phyloP scores from a whole-genome alignment of 2,329 filamentous ascomycete species.

The Fusarium setosum region DNA sequence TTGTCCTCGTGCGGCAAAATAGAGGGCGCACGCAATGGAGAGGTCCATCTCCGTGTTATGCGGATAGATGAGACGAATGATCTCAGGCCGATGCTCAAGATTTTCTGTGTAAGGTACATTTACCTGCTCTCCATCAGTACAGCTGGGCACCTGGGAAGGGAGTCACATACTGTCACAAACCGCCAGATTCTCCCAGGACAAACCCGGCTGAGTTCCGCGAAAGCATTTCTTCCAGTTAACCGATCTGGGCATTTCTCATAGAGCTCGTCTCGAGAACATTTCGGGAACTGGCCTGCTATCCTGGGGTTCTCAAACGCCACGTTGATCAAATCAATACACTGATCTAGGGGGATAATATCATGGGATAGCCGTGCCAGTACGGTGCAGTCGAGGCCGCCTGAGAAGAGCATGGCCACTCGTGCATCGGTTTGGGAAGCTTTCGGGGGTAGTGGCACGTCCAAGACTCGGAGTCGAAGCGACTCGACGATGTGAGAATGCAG shows the following conservation, averaged over 20 bases:
- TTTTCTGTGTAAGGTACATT: constrained; percentile 86
- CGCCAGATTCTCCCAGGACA: constrained; percentile 82
- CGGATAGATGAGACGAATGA: constrained; percentile 85
- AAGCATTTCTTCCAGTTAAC: constrained; percentile 83
- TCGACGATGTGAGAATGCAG: constrained; percentile 66
- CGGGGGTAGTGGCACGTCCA: constrained; percentile 72
- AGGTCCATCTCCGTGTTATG: constrained; percentile 99
- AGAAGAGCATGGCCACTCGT: constrained; percentile 86
- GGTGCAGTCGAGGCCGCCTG: constrained; percentile 93
- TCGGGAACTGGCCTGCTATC: constrained; percentile 66
- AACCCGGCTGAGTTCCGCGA: constrained; percentile 75
- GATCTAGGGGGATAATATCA: constrained; percentile 74
- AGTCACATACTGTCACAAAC: constrained; percentile 74
- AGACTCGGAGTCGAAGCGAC: constrained; percentile 73
- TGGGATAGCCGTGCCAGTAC: constrained; percentile 84
- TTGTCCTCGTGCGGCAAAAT: constrained; percentile 86
- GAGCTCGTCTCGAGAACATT: constrained; percentile 49
- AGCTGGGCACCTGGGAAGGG: too few species aligned
- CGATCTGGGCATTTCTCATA: constrained; percentile 93
- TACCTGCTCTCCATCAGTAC: constrained; percentile 57
- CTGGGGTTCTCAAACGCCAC: constrained; percentile 97
- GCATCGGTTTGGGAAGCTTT: constrained; percentile 51
- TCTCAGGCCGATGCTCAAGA: constrained; percentile 71
- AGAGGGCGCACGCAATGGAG: constrained; percentile 92
- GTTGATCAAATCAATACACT: constrained; percentile 89